Percentiles rank a stretch among this genome's conserved stretches.
phyloP scores from a whole-genome alignment of 2,329 filamentous ascomycete species.

The Penicillium rolfsii region DNA sequence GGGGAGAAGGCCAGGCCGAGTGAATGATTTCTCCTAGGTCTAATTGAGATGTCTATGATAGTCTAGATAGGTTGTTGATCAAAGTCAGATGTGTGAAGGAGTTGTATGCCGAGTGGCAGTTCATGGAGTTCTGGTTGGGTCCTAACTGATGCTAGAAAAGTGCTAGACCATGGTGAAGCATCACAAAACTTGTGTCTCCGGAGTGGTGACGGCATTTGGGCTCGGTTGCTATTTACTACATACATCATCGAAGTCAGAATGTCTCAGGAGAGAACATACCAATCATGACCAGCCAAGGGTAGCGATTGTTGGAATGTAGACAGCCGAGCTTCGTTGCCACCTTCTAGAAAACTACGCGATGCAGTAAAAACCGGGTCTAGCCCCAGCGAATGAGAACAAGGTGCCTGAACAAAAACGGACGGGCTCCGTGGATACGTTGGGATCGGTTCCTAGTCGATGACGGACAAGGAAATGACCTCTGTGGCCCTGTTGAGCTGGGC shows the following conservation, averaged over 20 bases:
- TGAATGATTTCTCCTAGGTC: neutral
- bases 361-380: constrained; percentile 18
- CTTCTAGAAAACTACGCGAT: constrained; percentile 31
- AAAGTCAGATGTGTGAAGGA: too few relatives aligned
- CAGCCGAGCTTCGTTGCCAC: constrained; percentile 26
- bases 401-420: constrained; percentile 22
- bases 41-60: neutral
- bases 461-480: constrained; percentile 3
- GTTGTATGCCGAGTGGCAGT: neutral
- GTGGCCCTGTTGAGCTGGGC: neutral
- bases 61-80: neutral
- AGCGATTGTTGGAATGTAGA: constrained; percentile 10
- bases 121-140: neutral
- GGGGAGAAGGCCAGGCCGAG: neutral
- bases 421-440: constrained; percentile 11
- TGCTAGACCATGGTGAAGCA: neutral
- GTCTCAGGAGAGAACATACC: constrained; percentile 13
- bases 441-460: constrained; percentile 11
- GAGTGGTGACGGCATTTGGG: neutral
- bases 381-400: constrained; percentile 21
- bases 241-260: neutral
- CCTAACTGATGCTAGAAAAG: neutral
- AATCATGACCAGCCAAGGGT: neutral
- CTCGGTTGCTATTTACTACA: neutral
- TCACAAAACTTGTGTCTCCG: neutral